Evolutionary conservation across 331 rosid genomes (phyloP).

Genomic region (Pyrus hybrid): DNA sequence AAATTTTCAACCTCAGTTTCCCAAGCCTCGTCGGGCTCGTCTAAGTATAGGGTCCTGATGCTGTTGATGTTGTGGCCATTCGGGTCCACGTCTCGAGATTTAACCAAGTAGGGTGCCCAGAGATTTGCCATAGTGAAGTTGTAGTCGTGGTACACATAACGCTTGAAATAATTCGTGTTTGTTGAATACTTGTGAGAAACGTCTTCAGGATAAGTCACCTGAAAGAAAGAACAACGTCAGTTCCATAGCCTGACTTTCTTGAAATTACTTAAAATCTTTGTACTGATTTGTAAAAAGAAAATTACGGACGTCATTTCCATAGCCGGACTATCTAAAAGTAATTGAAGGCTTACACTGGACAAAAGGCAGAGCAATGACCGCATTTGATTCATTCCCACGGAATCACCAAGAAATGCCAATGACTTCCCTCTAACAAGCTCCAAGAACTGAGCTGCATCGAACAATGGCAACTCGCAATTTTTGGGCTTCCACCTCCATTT

Average conservation of each 20-base stretch:
- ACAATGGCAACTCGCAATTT: conserved; percentile 72
- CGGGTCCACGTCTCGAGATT: conserved; percentile 33
- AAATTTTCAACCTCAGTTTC: conserved; percentile 32
- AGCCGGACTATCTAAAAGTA: neutral
- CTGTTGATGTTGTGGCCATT: conserved; percentile 30
- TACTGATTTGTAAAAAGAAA: neutral
- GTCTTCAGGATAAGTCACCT: conserved; percentile 68
- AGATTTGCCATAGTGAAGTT: conserved; percentile 53
- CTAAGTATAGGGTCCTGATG: conserved; percentile 52
- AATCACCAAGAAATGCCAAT: conserved; percentile 83
- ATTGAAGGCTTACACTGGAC: conserved; percentile 40
- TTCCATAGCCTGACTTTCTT: neutral
- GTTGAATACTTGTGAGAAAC: conserved; percentile 29
- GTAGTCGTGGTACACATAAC: conserved; percentile 47
- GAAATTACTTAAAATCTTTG: neutral
- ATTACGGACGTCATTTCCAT: neutral
- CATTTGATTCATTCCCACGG: conserved; percentile 90
- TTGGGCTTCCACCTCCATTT: conserved; percentile 93
- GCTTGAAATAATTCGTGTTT: conserved; percentile 31
- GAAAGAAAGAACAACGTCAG: neutral
- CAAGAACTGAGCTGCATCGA: conserved; percentile 63
- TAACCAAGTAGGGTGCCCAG: conserved; percentile 75
- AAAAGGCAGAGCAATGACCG: conserved; percentile 77
- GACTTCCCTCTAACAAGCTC: conserved; percentile 67
- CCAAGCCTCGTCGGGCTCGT: conserved; percentile 61